These are phyloP conservation scores for Penicillium nucicola DNA, from an alignment of 495 filamentous ascomycete species.

Conservation along the genomic window DNA sequence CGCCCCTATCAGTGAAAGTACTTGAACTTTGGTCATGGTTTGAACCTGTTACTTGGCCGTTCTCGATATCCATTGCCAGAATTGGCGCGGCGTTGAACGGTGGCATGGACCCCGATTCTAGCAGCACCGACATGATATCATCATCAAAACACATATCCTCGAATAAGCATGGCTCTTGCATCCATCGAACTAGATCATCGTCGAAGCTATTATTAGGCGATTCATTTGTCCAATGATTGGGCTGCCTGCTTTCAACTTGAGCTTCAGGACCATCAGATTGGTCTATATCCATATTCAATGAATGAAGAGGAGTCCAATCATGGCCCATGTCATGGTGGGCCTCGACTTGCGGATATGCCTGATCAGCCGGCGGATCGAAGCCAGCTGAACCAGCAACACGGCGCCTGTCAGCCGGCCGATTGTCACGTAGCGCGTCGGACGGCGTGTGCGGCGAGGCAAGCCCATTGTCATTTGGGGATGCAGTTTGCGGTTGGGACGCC, in stretches of 20 bases:
- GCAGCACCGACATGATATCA: slow-evolving; percentile 2
- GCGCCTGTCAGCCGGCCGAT: too few species aligned
- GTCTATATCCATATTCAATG: too few species aligned
- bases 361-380: too few species aligned
- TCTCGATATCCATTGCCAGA: neutral
- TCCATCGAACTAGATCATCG: neutral
- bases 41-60: neutral
- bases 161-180: slow-evolving; percentile 1
- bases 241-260: too few species aligned
- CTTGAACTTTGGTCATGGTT: neutral
- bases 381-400: too few species aligned
- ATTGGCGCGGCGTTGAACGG: neutral
- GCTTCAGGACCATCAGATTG: too few species aligned
- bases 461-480: neutral
- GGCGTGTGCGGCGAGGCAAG: neutral
- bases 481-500: neutral
- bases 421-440: too few species aligned
- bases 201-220: neutral
- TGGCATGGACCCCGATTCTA: slow-evolving; percentile 3
- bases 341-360: too few species aligned
- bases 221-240: neutral
- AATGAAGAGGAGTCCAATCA: too few species aligned
- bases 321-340: too few species aligned
- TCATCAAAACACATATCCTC: slow-evolving; percentile 7
- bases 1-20: neutral